Evolutionary conservation across 306 rosid species (phyloP).

Genomic region (Luffa aegyptiaca): DNA sequence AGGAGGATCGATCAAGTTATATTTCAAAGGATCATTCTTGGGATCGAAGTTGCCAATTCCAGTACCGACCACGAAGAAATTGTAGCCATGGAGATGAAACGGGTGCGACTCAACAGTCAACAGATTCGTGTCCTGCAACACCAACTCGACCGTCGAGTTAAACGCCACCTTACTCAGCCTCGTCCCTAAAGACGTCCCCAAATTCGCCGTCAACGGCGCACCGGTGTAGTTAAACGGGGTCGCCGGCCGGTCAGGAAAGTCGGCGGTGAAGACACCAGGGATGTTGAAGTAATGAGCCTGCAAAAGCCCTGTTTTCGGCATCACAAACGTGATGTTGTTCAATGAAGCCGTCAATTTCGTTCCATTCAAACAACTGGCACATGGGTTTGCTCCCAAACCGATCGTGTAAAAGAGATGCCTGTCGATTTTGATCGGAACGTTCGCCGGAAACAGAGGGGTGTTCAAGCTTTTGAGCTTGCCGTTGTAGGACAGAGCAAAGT

Average conservation of each 20-base stretch:
- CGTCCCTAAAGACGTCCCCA: constrained; percentile 14
- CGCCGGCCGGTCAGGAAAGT: constrained; percentile 22
- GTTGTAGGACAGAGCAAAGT: constrained; percentile 9
- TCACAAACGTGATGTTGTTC: constrained; percentile 23
- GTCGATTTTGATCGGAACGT: constrained; percentile 19
- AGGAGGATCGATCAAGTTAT: constrained; percentile 23
- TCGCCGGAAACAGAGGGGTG: constrained; percentile 16
- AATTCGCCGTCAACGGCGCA: constrained; percentile 19
- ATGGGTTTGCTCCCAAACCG: constrained; percentile 19
- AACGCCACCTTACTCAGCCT: constrained; percentile 18
- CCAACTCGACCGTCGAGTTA: constrained; percentile 20
- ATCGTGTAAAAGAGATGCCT: constrained; percentile 19
- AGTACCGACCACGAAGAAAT: constrained; percentile 24
- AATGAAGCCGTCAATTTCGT: constrained; percentile 16
- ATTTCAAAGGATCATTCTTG: constrained; percentile 18
- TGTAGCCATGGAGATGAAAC: constrained; percentile 27
- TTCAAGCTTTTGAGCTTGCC: constrained; percentile 18
- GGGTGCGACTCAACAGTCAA: constrained; percentile 26
- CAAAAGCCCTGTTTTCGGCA: constrained; percentile 21
- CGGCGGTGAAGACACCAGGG: constrained; percentile 8
- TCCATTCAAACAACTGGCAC: constrained; percentile 19
- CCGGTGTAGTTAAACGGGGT: constrained; percentile 21
- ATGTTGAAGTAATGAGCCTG: constrained; percentile 27
- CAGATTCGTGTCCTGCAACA: constrained; percentile 25
- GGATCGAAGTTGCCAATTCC: constrained; percentile 25